Evolutionary conservation across 805 yeast genomes (phyloP).

Genomic region (Monosporozyma unispora): DNA sequence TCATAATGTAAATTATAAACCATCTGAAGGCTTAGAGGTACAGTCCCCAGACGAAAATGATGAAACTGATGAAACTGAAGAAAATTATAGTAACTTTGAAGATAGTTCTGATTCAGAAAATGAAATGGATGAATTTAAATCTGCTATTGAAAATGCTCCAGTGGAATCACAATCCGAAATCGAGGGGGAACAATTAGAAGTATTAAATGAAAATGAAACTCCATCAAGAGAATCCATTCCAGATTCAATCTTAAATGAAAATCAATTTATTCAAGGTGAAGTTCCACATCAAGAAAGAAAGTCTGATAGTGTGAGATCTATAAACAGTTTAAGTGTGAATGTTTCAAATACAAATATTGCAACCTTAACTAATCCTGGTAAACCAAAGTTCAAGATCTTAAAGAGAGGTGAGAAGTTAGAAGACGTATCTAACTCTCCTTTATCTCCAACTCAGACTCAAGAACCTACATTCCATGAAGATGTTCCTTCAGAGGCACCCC

Average conservation of each 20-base stretch:
- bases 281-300: conserved; percentile 18
- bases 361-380: conserved; percentile 8
- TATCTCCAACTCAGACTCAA: neutral
- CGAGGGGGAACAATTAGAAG: conserved; percentile 8
- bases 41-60: neutral
- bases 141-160: neutral
- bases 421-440: conserved; percentile 4
- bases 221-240: neutral
- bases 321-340: conserved; percentile 4
- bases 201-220: conserved; percentile 9
- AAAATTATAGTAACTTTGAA: conserved; percentile 2
- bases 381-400: conserved; percentile 29
- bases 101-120: neutral
- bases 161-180: conserved; percentile 1
- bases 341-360: neutral
- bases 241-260: conserved; percentile 10
- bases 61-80: neutral
- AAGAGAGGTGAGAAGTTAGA: conserved; percentile 32
- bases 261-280: conserved; percentile 11
- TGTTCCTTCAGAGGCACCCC: neutral
- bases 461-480: neutral
- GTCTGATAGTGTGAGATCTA: conserved; percentile 12
- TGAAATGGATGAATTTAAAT: conserved; percentile 1
- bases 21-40: too few relatives aligned
- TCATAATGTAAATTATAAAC: neutral